Base-by-base conservation (phyloP, 1,139 yeast genomes). In the Magnusiomyces fungicola region DNA sequence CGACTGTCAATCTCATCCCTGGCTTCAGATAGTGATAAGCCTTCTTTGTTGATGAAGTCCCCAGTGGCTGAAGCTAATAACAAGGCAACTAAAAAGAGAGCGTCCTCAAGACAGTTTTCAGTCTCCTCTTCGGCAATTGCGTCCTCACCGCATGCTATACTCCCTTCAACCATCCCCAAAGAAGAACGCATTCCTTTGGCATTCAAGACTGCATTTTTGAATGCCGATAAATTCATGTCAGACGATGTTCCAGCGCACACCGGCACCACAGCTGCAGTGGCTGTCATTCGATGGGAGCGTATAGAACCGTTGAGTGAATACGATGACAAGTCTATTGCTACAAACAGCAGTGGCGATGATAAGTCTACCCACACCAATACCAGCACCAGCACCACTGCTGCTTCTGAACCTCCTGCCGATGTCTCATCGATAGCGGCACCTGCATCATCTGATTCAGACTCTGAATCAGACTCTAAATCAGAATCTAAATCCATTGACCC, bases 201-300 rank as follows among this genome's bases (percentile, higher is more conserved):
- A 2, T 56, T 72, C 38, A 64, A 66, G 49, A 55, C 60, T 16
- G 62, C 75, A 18, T 94, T 92, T 66, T 69, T 77, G 25, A 77
- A 79, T 51, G 94, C 95, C 3, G 98, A 90, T 65, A 71, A 74
- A 39, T 70, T 79, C 58, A 81, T 92, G 50, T 78, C 75, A 45
- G 71, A 77, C 50, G 64, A 66, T 45, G 58, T 73, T 43, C 48
- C 74, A 69, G 54, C 92, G 83, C 18, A 79, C 78, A 50, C 94
- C 51, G 98, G 98, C 0, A 82, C 95, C 58, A 94, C 99, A 0
- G 98, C 97, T 0, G 97, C 95, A 0, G 97, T 90, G 23, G 96
- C 97, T 1, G 81, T 92, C 1, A 67, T 89, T 51, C 72, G 95
- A 51, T 89, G 96, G 96, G 97, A 90, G 58, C 71, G 75, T 40